Evolutionary conservation across 148 eudicot species (phyloP).

Genomic region (Cornus controversa): DNA sequence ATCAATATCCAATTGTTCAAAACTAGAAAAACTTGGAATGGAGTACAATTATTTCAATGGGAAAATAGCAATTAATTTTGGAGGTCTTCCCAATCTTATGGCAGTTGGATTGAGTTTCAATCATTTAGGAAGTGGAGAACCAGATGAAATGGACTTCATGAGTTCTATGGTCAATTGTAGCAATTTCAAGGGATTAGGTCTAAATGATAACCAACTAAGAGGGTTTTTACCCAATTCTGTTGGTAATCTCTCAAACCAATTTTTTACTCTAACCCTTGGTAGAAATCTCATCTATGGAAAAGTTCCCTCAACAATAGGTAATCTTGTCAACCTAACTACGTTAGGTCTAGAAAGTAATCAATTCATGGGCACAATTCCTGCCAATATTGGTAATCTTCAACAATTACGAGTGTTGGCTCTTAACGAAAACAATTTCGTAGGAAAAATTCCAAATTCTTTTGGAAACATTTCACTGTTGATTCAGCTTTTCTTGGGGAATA

Average conservation of each 20-base stretch:
- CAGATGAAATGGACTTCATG: too few relatives aligned
- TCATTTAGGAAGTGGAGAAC: too few relatives aligned
- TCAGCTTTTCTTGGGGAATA: background rate
- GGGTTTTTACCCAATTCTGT: too few relatives aligned
- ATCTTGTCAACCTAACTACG: background rate
- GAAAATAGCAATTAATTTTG: too few relatives aligned
- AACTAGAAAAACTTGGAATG: background rate
- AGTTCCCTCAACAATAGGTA: background rate
- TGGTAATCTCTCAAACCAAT: too few relatives aligned
- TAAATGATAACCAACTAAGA: too few relatives aligned
- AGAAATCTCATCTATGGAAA: background rate
- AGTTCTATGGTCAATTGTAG: too few relatives aligned
- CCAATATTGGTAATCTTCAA: background rate
- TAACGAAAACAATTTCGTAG: background rate
- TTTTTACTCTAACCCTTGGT: too few relatives aligned
- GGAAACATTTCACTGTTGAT: background rate
- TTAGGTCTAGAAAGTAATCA: background rate
- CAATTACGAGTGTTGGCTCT: background rate
- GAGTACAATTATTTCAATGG: too few relatives aligned
- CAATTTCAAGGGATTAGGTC: too few relatives aligned
- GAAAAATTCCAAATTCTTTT: background rate
- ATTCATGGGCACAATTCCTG: background rate
- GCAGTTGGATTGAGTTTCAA: too few relatives aligned
- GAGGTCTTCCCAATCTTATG: too few relatives aligned
- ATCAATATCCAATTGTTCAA: conserved; percentile 1